These are phyloP conservation scores for Filosporella fistucella DNA, from an alignment of 495 filamentous ascomycete species.

Conservation along the genomic window DNA sequence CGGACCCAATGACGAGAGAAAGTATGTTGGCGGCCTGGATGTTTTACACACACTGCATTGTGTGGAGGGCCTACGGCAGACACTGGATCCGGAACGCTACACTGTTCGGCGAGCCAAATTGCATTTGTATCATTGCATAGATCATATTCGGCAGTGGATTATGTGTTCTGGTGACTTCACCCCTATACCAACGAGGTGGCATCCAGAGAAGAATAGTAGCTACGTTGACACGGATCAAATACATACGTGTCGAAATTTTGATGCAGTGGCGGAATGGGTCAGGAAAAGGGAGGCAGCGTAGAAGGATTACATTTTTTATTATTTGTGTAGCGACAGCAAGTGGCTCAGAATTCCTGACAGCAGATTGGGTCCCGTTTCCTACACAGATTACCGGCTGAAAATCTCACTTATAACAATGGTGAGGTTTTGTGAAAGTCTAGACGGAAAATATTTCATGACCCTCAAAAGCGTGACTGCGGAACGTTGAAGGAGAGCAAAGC, in stretches of 20 bases:
- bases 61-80: constrained; percentile 5
- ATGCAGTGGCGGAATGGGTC: constrained; percentile 4
- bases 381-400: too few species aligned
- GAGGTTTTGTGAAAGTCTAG: too few species aligned
- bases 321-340: too few species aligned
- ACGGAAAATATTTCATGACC: too few species aligned
- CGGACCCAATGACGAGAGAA: not conserved
- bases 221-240: constrained; percentile 8
- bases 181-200: constrained; percentile 9
- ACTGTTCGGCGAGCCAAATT: constrained; percentile 1
- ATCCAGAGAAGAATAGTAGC: not conserved
- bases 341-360: too few species aligned
- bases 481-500: too few species aligned
- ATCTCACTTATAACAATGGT: too few species aligned
- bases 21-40: constrained; percentile 4
- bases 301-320: too few species aligned
- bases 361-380: too few species aligned
- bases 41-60: constrained; percentile 8
- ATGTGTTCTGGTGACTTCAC: constrained; percentile 9
- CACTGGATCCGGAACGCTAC: constrained; percentile 3
- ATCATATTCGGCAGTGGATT: constrained; percentile 8
- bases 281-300: constrained; percentile 1
- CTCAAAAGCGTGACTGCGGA: too few species aligned
- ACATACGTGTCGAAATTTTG: constrained; percentile 8
- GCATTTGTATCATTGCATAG: constrained; percentile 8